phyloP scores from a whole-genome alignment of 2,329 filamentous ascomycete genomes.

The Diaporthe helianthi region DNA sequence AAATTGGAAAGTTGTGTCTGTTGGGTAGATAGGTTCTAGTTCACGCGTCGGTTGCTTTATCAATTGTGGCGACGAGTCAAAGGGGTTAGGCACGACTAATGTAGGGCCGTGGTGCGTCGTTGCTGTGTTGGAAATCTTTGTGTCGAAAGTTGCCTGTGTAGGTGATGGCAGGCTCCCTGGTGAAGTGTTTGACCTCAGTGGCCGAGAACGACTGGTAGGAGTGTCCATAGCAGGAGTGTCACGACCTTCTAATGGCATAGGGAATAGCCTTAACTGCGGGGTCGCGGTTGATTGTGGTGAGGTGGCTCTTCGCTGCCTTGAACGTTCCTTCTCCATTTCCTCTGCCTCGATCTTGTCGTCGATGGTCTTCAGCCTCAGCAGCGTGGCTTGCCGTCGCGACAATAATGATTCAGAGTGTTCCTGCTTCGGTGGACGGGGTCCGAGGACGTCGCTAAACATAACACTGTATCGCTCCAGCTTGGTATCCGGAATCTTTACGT shows the following conservation, averaged over 20 bases:
- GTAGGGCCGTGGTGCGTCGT: conserved; percentile 15
- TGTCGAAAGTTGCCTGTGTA: conserved; percentile 45
- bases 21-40: conserved; percentile 32
- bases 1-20: conserved; percentile 40
- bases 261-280: conserved; percentile 55
- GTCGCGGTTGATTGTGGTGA: conserved; percentile 56
- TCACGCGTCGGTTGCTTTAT: not conserved
- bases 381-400: conserved; percentile 63
- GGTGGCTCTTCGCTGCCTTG: conserved; percentile 52
- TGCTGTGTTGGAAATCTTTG: conserved; percentile 6
- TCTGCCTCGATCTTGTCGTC: conserved; percentile 48
- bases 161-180: conserved; percentile 58
- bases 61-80: conserved; percentile 23
- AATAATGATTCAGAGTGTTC: conserved; percentile 52
- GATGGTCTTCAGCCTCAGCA: conserved; percentile 63
- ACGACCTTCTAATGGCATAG: conserved; percentile 43
- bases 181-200: conserved; percentile 61
- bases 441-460: conserved; percentile 83
- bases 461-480: conserved; percentile 90
- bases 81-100: conserved; percentile 31
- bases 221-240: conserved; percentile 35
- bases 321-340: conserved; percentile 46
- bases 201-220: conserved; percentile 47
- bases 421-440: conserved; percentile 45
- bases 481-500: conserved; percentile 81